phyloP scores from a whole-genome alignment of 2,329 filamentous ascomycete species.

The Colletotrichum costaricense region DNA sequence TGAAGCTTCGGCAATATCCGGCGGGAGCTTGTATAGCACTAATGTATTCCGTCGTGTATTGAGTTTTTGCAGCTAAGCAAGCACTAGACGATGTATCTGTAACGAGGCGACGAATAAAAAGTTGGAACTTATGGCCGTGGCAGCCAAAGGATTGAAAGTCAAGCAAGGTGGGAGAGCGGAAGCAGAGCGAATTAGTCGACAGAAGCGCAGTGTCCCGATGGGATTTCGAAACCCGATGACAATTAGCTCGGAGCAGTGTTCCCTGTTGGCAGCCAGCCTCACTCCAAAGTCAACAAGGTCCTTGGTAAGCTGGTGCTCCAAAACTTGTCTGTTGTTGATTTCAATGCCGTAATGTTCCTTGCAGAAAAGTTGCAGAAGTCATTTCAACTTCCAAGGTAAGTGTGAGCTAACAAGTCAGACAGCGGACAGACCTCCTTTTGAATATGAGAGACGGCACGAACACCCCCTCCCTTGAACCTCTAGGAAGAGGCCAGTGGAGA shows the following conservation, averaged over 20 bases:
- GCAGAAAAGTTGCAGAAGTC: not conserved
- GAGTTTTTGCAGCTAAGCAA: not conserved
- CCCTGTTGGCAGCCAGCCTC: conserved; percentile 29
- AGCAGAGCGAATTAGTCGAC: conserved; percentile 23
- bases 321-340: not conserved
- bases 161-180: too few species aligned
- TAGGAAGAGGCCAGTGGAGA: not conserved
- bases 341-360: not conserved
- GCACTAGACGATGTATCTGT: not conserved
- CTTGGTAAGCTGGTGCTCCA: not conserved
- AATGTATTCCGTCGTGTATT: not conserved
- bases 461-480: not conserved
- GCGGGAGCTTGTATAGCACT: not conserved
- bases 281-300: conserved; percentile 1
- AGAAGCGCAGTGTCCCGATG: conserved; percentile 16
- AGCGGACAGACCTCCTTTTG: not conserved
- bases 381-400: not conserved
- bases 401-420: not conserved
- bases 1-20: not conserved
- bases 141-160: not conserved
- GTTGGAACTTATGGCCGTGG: not conserved
- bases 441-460: conserved; percentile 17
- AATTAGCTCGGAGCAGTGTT: conserved; percentile 20
- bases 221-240: conserved; percentile 31
- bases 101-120: not conserved